Percentiles rank a stretch among this genome's conserved stretches.
These are phyloP conservation scores for Monosporozyma aquatica DNA, from an alignment of 805 yeast genomes.

Conservation along the genomic window DNA sequence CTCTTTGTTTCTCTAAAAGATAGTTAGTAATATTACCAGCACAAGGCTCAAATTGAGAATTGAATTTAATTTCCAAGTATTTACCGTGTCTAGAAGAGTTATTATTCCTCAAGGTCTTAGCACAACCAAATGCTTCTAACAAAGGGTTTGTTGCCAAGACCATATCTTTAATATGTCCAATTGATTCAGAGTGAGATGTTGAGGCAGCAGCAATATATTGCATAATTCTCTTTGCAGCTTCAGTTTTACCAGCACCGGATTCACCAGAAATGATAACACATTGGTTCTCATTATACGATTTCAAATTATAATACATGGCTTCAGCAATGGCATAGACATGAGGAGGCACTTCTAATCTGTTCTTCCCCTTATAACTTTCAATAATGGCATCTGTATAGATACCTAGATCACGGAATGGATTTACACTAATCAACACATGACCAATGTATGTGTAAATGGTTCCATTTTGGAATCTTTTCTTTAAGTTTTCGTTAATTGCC, in stretches of 20 bases:
- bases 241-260: constrained; percentile 97
- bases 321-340: constrained; percentile 98
- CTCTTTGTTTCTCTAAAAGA: constrained; percentile 88
- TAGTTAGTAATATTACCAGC: constrained; percentile 96
- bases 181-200: constrained; percentile 50
- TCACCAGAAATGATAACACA: constrained; percentile 97
- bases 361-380: constrained; percentile 76
- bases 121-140: constrained; percentile 98
- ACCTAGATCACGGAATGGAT: constrained; percentile 94
- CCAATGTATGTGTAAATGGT: constrained; percentile 90
- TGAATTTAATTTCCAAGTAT: constrained; percentile 85
- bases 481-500: constrained; percentile 81
- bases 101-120: constrained; percentile 93
- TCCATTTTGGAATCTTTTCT: constrained; percentile 81
- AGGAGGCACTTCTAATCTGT: constrained; percentile 93
- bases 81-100: constrained; percentile 97
- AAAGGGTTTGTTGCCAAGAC: constrained; percentile 96
- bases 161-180: constrained; percentile 89
- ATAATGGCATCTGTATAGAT: constrained; percentile 78
- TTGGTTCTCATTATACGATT: constrained; percentile 87
- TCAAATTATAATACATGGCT: constrained; percentile 89
- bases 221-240: constrained; percentile 96
- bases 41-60: constrained; percentile 73
- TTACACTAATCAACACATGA: constrained; percentile 88
- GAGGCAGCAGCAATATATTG: constrained; percentile 86